phyloP scores from a whole-genome alignment of 2,329 filamentous ascomycete species.

The Drechslerella stenobrocha region DNA sequence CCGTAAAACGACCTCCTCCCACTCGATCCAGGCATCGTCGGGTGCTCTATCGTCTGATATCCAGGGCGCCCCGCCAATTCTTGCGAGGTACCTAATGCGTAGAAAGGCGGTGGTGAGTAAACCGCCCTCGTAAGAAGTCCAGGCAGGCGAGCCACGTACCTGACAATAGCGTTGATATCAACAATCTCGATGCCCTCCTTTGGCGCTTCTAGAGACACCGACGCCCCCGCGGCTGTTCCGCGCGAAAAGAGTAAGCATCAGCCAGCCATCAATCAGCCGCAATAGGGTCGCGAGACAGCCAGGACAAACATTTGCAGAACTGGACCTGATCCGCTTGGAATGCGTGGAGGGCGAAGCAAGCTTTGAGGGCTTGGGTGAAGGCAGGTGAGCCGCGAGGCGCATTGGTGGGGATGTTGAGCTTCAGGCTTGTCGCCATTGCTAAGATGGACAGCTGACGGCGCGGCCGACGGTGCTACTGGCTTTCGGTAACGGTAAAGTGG shows the following conservation, averaged over 20 bases:
- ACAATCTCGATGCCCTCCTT: constrained; percentile 51
- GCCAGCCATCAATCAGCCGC: too few species aligned
- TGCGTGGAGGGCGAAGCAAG: constrained; percentile 51
- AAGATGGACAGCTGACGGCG: not conserved
- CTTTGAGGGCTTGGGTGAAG: constrained; percentile 52
- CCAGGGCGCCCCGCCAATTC: constrained; percentile 51
- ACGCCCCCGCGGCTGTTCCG: constrained; percentile 47
- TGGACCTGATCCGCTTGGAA: constrained; percentile 51
- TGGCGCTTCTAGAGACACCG: constrained; percentile 51
- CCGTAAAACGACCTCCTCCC: constrained; percentile 51
- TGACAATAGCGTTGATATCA: constrained; percentile 53
- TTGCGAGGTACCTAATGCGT: constrained; percentile 34
- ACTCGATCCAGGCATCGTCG: constrained; percentile 53
- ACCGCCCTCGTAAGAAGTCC: too few species aligned
- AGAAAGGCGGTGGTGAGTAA: too few species aligned
- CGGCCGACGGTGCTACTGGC: too few species aligned
- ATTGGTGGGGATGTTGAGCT: constrained; percentile 53
- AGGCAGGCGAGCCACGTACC: constrained; percentile 25
- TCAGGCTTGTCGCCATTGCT: constrained; percentile 49
- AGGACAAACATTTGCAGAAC: constrained; percentile 51
- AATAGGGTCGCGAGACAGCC: not conserved
- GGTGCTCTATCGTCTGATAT: constrained; percentile 42
- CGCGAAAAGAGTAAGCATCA: too few species aligned
- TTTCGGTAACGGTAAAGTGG: too few species aligned
- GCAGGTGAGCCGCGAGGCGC: constrained; percentile 51